Conservation (phyloP, 2,329 filamentous ascomycete genomes). For the Neofusicoccum sp. region DNA sequence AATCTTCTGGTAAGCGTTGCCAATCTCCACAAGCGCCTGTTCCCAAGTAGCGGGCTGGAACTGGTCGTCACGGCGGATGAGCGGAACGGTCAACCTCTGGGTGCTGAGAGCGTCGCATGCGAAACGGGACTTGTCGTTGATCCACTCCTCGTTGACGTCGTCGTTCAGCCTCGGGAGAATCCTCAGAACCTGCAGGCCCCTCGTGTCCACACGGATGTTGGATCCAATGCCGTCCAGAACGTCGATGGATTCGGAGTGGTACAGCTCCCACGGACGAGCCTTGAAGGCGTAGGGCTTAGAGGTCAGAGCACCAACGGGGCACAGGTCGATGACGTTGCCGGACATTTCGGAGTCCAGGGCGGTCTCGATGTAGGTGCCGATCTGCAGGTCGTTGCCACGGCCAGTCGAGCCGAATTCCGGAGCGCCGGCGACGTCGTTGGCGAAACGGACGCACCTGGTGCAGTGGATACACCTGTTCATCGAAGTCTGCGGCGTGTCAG, state of each 20-base stretch:
- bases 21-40: conserved; percentile 86
- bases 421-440: conserved; percentile 94
- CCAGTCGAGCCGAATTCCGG: conserved; percentile 92
- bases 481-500: conserved; percentile 63
- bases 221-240: conserved; percentile 90
- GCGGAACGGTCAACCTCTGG: conserved; percentile 87
- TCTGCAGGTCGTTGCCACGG: conserved; percentile 95
- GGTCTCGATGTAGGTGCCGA: conserved; percentile 94
- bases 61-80: conserved; percentile 83
- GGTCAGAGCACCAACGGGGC: conserved; percentile 92
- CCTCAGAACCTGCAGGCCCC: conserved; percentile 94
- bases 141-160: conserved; percentile 99
- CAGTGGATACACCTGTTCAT: conserved; percentile 99
- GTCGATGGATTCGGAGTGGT: conserved; percentile 93
- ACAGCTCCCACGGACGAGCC: conserved; percentile 93
- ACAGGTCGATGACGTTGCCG: conserved; percentile 96
- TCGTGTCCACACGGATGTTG: conserved; percentile 89
- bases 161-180: conserved; percentile 91
- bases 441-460: conserved; percentile 95
- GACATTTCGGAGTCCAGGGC: conserved; percentile 93
- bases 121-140: conserved; percentile 97
- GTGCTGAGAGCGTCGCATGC: conserved; percentile 96
- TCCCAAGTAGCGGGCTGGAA: conserved; percentile 95
- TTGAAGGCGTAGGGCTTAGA: conserved; percentile 98
- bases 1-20: conserved; percentile 73